These are phyloP conservation scores for Yamagishiella unicocca DNA, from an alignment of 139 green algal species.

Conservation along the genomic window DNA sequence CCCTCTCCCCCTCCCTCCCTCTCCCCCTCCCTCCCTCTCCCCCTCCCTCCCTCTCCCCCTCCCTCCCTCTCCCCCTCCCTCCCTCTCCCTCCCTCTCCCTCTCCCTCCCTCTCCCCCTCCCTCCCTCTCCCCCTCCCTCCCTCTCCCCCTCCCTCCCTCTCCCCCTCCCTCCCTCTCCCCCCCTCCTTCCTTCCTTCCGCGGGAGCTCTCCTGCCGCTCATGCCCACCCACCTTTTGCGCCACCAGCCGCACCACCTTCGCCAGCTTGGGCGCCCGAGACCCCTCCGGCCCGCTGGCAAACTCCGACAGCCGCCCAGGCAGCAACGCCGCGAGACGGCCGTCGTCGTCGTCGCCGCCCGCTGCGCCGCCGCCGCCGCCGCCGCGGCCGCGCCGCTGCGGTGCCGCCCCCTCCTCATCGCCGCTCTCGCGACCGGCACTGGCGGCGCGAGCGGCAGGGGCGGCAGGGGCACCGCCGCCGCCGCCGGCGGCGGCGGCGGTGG, in stretches of 20 bases:
- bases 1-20: no score
- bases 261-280: background rate
- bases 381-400: background rate
- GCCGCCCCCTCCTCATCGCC: background rate
- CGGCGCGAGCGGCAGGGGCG: background rate
- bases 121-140: no score
- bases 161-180: no score
- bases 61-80: no score
- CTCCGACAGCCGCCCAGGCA: background rate
- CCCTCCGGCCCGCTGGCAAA: background rate
- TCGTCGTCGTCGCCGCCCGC: background rate
- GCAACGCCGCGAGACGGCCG: background rate
- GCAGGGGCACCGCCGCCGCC: background rate
- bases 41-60: no score
- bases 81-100: background rate
- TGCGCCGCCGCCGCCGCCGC: background rate
- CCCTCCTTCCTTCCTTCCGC: background rate
- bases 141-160: no score
- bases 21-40: no score
- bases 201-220: no score
- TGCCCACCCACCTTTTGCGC: constrained; percentile 13
- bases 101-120: no score
- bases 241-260: background rate
- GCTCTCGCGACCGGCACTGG: background rate
- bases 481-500: background rate